Conservation (phyloP, 106 monocot genomes). For the Vanilla planifolia region DNA sequence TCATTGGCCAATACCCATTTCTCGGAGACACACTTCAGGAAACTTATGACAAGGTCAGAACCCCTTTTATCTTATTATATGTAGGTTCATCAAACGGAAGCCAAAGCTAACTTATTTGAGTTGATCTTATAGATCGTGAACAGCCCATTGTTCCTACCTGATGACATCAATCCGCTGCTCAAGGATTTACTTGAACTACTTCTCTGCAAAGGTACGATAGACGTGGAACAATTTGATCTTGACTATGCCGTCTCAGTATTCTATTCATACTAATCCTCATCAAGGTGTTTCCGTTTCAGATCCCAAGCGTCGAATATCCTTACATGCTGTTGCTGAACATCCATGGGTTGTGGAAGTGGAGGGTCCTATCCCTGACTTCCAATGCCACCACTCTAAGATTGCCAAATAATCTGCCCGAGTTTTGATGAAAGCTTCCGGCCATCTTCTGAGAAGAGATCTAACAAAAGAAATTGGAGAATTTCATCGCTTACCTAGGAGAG, state of each 20-base stretch:
- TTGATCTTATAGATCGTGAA: constrained; percentile 34
- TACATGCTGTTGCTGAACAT: constrained; percentile 46
- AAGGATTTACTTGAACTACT: constrained; percentile 45
- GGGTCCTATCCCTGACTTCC: constrained; percentile 46
- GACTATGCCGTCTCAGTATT: background rate
- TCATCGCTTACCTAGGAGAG: too few species aligned
- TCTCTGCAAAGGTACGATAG: constrained; percentile 56
- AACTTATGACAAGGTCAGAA: constrained; percentile 52
- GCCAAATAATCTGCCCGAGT: too few species aligned
- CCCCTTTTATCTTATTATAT: background rate
- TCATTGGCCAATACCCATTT: constrained; percentile 55
- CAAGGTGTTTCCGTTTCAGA: constrained; percentile 19
- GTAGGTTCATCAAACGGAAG: too few species aligned
- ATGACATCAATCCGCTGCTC: constrained; percentile 36
- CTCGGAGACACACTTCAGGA: constrained; percentile 53
- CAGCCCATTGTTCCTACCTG: constrained; percentile 27
- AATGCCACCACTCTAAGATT: too few species aligned
- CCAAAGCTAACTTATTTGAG: too few species aligned
- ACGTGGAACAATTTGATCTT: too few species aligned
- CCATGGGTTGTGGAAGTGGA: constrained; percentile 57
- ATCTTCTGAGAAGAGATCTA: too few species aligned
- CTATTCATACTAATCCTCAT: background rate
- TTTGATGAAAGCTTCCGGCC: too few species aligned
- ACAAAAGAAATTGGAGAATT: too few species aligned
- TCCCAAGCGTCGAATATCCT: constrained; percentile 43